Conservation (phyloP, 306 rosid genomes). For the Quercus alba region DNA sequence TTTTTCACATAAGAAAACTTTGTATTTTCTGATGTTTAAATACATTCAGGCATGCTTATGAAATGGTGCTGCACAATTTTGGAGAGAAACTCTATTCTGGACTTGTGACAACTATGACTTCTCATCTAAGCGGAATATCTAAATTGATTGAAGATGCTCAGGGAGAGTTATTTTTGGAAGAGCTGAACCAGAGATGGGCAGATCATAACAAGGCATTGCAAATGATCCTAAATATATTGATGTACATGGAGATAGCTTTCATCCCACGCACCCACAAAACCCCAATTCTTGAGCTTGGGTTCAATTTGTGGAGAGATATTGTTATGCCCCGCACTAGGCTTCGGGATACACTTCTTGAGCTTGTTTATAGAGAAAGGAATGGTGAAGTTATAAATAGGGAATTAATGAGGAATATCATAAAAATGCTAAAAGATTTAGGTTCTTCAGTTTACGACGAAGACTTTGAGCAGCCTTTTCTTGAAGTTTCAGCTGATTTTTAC, state of each 20-base stretch:
- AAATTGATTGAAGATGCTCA: slow-evolving; percentile 46
- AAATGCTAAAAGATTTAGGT: slow-evolving; percentile 56
- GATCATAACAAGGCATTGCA: slow-evolving; percentile 60
- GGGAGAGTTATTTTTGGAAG: slow-evolving; percentile 52
- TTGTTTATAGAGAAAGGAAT: slow-evolving; percentile 45
- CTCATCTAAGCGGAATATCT: slow-evolving; percentile 42
- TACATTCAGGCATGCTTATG: too few species aligned
- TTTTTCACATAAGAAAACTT: too few species aligned
- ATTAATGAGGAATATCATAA: slow-evolving; percentile 49
- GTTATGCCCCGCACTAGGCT: slow-evolving; percentile 49
- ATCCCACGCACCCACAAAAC: slow-evolving; percentile 50
- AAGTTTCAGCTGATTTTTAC: slow-evolving; percentile 45
- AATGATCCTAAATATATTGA: slow-evolving; percentile 56
- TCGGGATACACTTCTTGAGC: slow-evolving; percentile 48
- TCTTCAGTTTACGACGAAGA: slow-evolving; percentile 41
- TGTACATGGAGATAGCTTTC: slow-evolving; percentile 59
- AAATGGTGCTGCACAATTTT: slow-evolving; percentile 42
- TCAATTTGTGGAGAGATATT: slow-evolving; percentile 56
- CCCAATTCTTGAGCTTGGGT: slow-evolving; percentile 56
- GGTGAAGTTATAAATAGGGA: slow-evolving; percentile 52
- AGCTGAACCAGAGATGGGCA: slow-evolving; percentile 55
- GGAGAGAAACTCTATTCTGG: slow-evolving; percentile 24
- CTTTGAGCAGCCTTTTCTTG: slow-evolving; percentile 49
- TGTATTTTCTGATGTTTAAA: too few species aligned
- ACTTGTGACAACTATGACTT: slow-evolving; percentile 44